Evolutionary conservation across 805 yeast genomes (phyloP).

Genomic region (Kodamaea hsintzibuensis): DNA sequence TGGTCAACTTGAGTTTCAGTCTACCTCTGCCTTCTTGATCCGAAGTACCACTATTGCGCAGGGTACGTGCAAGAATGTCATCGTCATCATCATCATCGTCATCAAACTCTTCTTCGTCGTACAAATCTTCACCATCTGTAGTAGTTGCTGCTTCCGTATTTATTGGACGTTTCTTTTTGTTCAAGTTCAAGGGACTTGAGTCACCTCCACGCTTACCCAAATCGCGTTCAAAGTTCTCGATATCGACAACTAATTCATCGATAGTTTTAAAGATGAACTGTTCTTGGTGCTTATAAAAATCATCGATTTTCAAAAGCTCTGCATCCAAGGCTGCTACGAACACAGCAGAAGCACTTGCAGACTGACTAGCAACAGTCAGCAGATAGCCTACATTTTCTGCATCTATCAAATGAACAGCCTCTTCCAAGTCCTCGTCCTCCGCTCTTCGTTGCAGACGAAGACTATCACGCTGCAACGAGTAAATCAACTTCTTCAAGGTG

Average conservation of each 20-base stretch:
- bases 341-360: conserved; percentile 51
- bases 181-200: neutral
- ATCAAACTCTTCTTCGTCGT: conserved; percentile 32
- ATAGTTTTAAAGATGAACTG: conserved; percentile 52
- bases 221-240: conserved; percentile 57
- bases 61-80: conserved; percentile 16
- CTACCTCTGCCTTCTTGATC: conserved; percentile 6
- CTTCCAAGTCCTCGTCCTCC: conserved; percentile 31
- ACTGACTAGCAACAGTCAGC: conserved; percentile 5
- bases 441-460: conserved; percentile 8
- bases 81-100: conserved; percentile 29
- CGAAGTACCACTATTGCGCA: conserved; percentile 13
- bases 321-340: conserved; percentile 73
- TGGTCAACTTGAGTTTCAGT: conserved; percentile 10
- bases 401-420: conserved; percentile 29
- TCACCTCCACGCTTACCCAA: conserved; percentile 9
- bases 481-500: conserved; percentile 79
- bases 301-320: conserved; percentile 75
- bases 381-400: conserved; percentile 20
- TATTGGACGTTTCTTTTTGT: conserved; percentile 3
- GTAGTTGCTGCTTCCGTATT: conserved; percentile 32
- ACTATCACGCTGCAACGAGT: conserved; percentile 71
- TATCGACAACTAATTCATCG: conserved; percentile 59
- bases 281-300: conserved; percentile 71
- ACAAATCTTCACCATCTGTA: conserved; percentile 33